Evolutionary conservation across 2,329 filamentous ascomycete species (phyloP), one percentile per base, ranked within the genome.

Genomic region (Calonectria multiphialidica): DNA sequence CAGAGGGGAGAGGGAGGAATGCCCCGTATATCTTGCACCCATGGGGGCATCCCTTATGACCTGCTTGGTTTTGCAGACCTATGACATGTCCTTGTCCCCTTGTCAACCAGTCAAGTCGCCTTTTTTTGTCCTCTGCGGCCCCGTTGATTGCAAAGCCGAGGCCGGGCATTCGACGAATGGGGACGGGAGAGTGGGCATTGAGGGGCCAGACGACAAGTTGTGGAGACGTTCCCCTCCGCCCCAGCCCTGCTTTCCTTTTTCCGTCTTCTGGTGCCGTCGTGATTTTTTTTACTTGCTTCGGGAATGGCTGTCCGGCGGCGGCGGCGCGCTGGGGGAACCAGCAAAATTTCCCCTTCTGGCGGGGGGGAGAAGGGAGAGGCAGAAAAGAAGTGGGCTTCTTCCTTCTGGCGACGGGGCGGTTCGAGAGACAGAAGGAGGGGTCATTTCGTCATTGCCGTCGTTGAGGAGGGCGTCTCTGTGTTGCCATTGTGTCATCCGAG

Each of bases 101-200:
- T 37, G 35, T 12, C 35, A 13, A n/a, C 23, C 44, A 10, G 10
- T 18, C 44, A 30, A 30, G 28, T 30, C 45, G 25, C 45, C 21
- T 13, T 13, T 25, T 25, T 16, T 35, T 23, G n/a, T 2, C 53
- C 61, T 70, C 42, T 71, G 40, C 37, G 59, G 53, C 30, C 12
- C 33, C 67, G 35, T 63, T 70, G 71, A 79, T 79, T 79, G 76
- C 74, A 78, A 79, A 79, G 74, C 68, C 69, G 65, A 75, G 62
- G 66, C 25, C 37, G 77, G 74, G 73, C 50, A 79, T 79, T 79
- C 73, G 77, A 79, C 68, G 57, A 59, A 47, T 42, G 59, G n/a
- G 50, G n/a, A 44, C 62, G 68, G 74, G 71, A 59, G n/a, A 67
- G 72, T 63, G 70, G 70, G 63, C 42, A 30, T 18, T 30, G 57